A percentile compares a stretch with the other conserved stretches of the same genome.
phyloP scores from a whole-genome alignment of 345 rosid genomes.

The Ceriops tagal region DNA sequence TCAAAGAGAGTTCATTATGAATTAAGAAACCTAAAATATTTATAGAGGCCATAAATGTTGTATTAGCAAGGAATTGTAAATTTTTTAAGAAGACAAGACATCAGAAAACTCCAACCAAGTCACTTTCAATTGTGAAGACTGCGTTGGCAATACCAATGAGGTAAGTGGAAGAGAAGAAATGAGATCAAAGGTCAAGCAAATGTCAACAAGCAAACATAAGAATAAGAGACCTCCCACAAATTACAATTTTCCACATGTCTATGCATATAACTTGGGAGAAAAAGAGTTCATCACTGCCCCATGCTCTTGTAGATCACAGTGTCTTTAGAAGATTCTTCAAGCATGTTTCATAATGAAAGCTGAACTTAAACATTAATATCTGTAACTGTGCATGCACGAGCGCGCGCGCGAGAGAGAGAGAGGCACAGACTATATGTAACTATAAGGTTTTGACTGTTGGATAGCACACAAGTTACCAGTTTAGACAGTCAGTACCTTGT shows the following conservation, averaged over 20 bases:
- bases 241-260: too few species aligned
- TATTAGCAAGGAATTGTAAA: too few species aligned
- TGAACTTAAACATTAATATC: too few species aligned
- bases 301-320: background rate
- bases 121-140: background rate
- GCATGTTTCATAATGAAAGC: background rate
- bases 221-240: background rate
- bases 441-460: too few species aligned
- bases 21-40: too few species aligned
- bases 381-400: too few species aligned
- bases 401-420: background rate
- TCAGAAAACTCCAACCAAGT: too few species aligned
- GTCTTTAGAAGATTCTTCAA: background rate
- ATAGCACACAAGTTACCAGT: background rate
- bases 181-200: background rate
- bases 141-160: background rate
- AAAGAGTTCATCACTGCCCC: background rate
- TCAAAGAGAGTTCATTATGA: too few species aligned
- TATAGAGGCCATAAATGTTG: too few species aligned
- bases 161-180: background rate
- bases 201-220: background rate
- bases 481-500: slow-evolving; percentile 41
- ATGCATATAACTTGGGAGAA: too few species aligned
- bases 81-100: too few species aligned
- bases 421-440: too few species aligned